These are phyloP conservation scores for Prunus campanulata DNA, from an alignment of 306 rosid species.

Conservation along the genomic window DNA sequence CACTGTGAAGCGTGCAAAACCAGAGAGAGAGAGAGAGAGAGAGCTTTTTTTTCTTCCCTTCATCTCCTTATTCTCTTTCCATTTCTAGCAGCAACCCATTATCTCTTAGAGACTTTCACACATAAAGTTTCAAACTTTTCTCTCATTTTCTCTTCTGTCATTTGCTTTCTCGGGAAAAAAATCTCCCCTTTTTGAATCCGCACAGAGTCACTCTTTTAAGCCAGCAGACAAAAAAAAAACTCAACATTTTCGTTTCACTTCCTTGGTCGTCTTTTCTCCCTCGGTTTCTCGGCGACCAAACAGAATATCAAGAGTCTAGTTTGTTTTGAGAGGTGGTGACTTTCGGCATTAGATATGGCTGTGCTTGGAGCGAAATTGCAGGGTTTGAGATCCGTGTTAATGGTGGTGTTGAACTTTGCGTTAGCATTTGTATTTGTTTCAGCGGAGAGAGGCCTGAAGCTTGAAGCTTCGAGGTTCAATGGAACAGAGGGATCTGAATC, in stretches of 20 bases:
- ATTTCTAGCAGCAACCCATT: neutral
- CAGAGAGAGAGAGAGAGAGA: neutral
- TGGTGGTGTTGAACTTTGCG: slow-evolving; percentile 38
- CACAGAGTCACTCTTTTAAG: too few relatives aligned
- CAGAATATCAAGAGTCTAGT: neutral
- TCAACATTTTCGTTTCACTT: neutral
- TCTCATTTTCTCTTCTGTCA: neutral
- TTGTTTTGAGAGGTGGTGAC: neutral
- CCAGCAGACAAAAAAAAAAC: neutral
- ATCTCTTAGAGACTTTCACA: neutral
- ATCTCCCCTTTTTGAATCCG: neutral
- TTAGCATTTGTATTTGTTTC: slow-evolving; percentile 44
- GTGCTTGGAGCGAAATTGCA: slow-evolving; percentile 27
- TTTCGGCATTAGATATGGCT: slow-evolving; percentile 22
- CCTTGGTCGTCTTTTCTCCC: neutral
- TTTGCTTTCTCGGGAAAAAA: neutral
- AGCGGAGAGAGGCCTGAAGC: slow-evolving; percentile 55
- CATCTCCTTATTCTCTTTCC: neutral
- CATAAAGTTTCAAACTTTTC: neutral
- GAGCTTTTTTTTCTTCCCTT: neutral
- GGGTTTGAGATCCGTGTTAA: slow-evolving; percentile 41
- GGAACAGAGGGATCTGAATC: slow-evolving; percentile 24
- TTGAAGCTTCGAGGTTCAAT: slow-evolving; percentile 32
- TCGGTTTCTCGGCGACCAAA: neutral
- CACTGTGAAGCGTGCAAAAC: neutral